phyloP scores from a whole-genome alignment of 176 grass and related monocot genomes.

The Triticum aestivum region IWGSC_CS_RefSeq_v2.1 NC_057806.1:526448929-526449428 shows the following conservation, averaged over 20 bases:
- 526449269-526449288: too few species aligned
- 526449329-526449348: neutral
- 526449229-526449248: too few species aligned
- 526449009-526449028: neutral
- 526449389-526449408: neutral
- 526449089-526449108: too few species aligned
- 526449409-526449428: too few species aligned
- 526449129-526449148: too few species aligned
- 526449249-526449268: too few species aligned
- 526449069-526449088: neutral
- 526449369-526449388: neutral
- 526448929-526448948: neutral
- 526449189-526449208: too few species aligned
- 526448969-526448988: neutral
- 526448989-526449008: neutral
- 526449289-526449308: neutral
- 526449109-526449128: too few species aligned
- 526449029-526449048: neutral
- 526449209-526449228: too few species aligned
- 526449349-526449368: neutral
- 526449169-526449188: too few species aligned
- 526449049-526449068: neutral
- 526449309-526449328: conserved; percentile 76
- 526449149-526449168: too few species aligned
- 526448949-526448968: neutral